Evolutionary conservation across 345 rosid genomes (phyloP), one percentile per base, ranked within the genome.

Genomic region (Trapa incisa): DNA sequence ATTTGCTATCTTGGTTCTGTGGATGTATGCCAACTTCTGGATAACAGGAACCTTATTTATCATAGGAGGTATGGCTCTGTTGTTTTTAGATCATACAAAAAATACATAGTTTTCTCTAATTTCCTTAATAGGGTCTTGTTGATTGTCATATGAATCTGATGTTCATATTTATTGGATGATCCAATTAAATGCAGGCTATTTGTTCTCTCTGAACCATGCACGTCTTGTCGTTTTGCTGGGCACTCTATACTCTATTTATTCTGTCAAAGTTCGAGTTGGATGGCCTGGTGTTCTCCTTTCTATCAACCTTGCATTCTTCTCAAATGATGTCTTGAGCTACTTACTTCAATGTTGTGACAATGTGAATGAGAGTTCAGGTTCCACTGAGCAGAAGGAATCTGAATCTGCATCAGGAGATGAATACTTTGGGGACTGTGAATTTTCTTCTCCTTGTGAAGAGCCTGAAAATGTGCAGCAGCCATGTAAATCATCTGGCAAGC

Each of bases 1-100:
- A 38, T 89, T 87, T 76, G 86, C 89, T 37, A 94, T 91, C 76
- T 78, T 91, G 78, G 77, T 89, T 73, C 76, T 94, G 62, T 91
- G 99, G 99, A 91, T 91, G 97, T 87, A 79, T 73, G 99, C 99
- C 73, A 94, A 89, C 89, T 89, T 91, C 77, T 94, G 96, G 97
- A 91, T 94, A 79, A 85, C 96, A 3, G 97, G 97, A 73, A 80
- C 92, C 56, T 80, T 94, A 73, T 91, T 91, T 82, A 77, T 91
- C 71, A 83, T 94, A 65, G 99, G 97, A 89, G 99, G 99, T 87
- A 89, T 77, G 83, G 11, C 53, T 73, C 53, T 8, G 33, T 71
- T 72, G 68, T 67, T 69, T 58, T 58, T 45, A 11, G 42, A 50
- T 62, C 39, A 7, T 63, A 45, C 39, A 9, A 45, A 45, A 14